Evolutionary conservation across 2,329 filamentous ascomycete genomes (phyloP).

Genomic region (Penicillium sp.): DNA sequence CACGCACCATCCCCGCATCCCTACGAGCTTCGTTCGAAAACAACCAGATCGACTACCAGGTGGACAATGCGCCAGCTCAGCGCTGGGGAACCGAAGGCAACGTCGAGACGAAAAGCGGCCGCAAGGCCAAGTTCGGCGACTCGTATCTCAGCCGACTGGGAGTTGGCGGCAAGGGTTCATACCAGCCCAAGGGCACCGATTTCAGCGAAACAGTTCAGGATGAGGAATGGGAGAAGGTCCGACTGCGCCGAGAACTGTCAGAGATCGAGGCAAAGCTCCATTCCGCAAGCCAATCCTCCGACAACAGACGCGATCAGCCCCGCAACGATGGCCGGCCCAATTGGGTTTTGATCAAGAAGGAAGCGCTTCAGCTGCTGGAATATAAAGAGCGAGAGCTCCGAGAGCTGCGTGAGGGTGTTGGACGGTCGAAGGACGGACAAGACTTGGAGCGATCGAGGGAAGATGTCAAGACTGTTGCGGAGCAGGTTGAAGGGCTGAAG

Average conservation of each 20-base stretch:
- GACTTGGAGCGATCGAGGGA: constrained; percentile 77
- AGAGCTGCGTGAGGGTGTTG: constrained; percentile 67
- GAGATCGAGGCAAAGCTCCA: constrained; percentile 89
- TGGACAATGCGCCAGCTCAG: constrained; percentile 76
- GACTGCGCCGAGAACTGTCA: constrained; percentile 86
- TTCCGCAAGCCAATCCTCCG: constrained; percentile 75
- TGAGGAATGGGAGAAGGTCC: constrained; percentile 95
- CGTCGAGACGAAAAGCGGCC: constrained; percentile 79
- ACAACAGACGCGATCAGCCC: constrained; percentile 60
- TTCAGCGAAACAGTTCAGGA: constrained; percentile 84
- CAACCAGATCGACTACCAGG: constrained; percentile 94
- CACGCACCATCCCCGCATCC: constrained; percentile 87
- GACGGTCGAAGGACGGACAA: constrained; percentile 65
- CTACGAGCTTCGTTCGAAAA: constrained; percentile 90
- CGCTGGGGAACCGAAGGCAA: constrained; percentile 81
- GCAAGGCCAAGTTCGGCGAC: constrained; percentile 97
- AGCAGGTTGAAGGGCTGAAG: constrained; percentile 92
- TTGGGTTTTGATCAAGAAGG: constrained; percentile 89
- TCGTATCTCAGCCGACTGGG: constrained; percentile 92
- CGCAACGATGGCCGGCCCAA: constrained; percentile 73
- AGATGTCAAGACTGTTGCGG: constrained; percentile 86
- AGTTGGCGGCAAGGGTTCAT: constrained; percentile 72
- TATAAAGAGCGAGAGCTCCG: constrained; percentile 84
- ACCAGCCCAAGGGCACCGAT: constrained; percentile 84
- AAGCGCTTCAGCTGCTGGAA: constrained; percentile 90